phyloP scores from a whole-genome alignment of 306 rosid genomes.

The Ormosia semicastrata region DNA sequence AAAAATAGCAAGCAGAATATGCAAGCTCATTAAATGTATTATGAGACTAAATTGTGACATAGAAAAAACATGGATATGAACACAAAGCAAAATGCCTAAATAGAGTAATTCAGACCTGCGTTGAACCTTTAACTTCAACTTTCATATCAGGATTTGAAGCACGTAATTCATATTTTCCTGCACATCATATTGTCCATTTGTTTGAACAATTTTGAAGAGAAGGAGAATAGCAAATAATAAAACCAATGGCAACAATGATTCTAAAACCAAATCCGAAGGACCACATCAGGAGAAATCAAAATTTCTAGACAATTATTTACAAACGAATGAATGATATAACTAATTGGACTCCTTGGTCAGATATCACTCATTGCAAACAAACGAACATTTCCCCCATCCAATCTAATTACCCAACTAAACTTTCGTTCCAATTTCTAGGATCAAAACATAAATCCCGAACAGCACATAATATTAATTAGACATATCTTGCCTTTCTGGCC shows the following conservation, averaged over 20 bases:
- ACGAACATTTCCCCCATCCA: background rate
- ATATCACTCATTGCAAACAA: background rate
- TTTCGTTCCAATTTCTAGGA: background rate
- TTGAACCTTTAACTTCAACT: slow-evolving; percentile 76
- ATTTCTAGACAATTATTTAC: slow-evolving; percentile 20
- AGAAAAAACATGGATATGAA: slow-evolving; percentile 11
- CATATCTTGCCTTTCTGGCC: background rate
- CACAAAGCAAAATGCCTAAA: slow-evolving; percentile 19
- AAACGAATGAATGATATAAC: slow-evolving; percentile 1
- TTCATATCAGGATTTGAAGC: slow-evolving; percentile 79
- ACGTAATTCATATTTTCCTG: slow-evolving; percentile 81
- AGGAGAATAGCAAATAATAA: slow-evolving; percentile 5
- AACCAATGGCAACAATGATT: background rate
- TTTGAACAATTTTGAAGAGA: background rate
- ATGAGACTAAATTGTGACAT: background rate
- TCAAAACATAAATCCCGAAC: slow-evolving; percentile 6
- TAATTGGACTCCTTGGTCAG: background rate
- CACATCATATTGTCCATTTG: slow-evolving; percentile 25
- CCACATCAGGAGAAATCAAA: background rate
- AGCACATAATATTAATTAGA: background rate
- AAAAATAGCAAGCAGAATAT: slow-evolving; percentile 23
- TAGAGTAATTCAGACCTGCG: slow-evolving; percentile 58
- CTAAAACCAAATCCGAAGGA: background rate
- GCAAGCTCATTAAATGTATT: slow-evolving; percentile 15
- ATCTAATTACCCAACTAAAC: background rate